phyloP scores from a whole-genome alignment of 2,329 filamentous ascomycete species.

The Apiospora kogelbergensis region DNA sequence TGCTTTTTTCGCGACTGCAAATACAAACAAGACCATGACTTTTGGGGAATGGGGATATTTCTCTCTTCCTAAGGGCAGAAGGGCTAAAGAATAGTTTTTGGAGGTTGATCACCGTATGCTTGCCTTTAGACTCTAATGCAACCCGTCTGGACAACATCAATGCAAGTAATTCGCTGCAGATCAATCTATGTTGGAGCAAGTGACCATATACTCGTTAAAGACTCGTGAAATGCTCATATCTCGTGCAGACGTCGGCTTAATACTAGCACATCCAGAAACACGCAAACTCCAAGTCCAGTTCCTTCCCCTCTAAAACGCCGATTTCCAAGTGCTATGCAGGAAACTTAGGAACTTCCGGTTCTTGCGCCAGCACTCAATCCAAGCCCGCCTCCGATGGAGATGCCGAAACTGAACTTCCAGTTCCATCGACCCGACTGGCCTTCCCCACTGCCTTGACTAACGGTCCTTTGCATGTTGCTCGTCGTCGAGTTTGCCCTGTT shows the following conservation, averaged over 20 bases:
- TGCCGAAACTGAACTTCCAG: constrained; percentile 28
- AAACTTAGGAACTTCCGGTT: neutral
- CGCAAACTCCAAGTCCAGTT: neutral
- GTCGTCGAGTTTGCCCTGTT: constrained; percentile 2
- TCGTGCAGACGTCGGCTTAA: neutral
- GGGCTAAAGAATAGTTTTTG: constrained; percentile 46
- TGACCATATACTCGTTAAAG: neutral
- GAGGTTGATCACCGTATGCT: constrained; percentile 45
- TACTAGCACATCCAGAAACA: neutral
- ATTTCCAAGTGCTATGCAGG: neutral
- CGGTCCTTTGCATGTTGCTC: constrained; percentile 16
- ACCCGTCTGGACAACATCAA: constrained; percentile 49
- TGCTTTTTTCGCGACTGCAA: constrained; percentile 49
- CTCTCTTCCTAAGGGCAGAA: constrained; percentile 29
- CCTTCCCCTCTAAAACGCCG: neutral
- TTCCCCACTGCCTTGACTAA: constrained; percentile 15
- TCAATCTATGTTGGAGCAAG: constrained; percentile 5
- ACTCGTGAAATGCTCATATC: neutral
- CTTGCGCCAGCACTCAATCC: constrained; percentile 8
- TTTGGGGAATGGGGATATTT: constrained; percentile 25
- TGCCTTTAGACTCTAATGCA: constrained; percentile 58
- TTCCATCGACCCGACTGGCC: constrained; percentile 18
- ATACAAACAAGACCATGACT: constrained; percentile 39
- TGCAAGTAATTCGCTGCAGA: constrained; percentile 31
- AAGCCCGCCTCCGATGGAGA: constrained; percentile 22